Base-by-base conservation (phyloP, 1,284 basidiomycete species). In the Rhodotorula sp. region DNA sequence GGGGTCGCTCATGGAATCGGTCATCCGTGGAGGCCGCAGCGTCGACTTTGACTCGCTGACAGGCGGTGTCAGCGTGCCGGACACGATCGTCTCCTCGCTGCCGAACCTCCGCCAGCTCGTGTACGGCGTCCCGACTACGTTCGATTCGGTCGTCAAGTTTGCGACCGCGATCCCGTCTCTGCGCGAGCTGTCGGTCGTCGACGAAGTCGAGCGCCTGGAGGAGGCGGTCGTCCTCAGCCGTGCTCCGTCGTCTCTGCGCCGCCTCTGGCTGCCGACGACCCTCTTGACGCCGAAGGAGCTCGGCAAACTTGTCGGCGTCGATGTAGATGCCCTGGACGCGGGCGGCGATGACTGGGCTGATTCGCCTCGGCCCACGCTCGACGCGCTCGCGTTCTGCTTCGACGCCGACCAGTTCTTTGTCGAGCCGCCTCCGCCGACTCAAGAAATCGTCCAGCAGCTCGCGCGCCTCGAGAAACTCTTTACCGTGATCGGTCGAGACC, bases 371-470 rank as follows among this genome's bases (percentile, higher is more conserved):
- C 7, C 29, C 29, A 61, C 48, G 42, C 15, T 66, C 30, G 20
- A n/a, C 53, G 46, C 67, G 10, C 67, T 72, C 61, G 70, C 64
- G 10, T 64, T 70, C 66, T 49, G 62, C 4, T 70, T 67, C 55
- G 69, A 67, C 55, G 54, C 59, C 24, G 69, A 70, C 29, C n/a
- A 44, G 22, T 30, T 30, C 46, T 49, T 29, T 14, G 44, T 49
- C n/a, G 6, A 42, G 0, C 8, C 22, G 2, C 12, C 26, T 2
- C 42, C 29, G 6, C 48, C 60, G 12, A 18, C 56, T 20, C 29
- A 58, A 14, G 49, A 24, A 10, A 51, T 46, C 37, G 12, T 30
- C 2, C 45, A 59, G 2, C 30, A 46, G 15, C 14, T 62, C 42
- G 14, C 14, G 8, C 2, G n/a, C 17, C 64, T 69, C 49, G 46